These are phyloP conservation scores for Hippophae gyantsensis DNA, from an alignment of 306 rosid species.

Conservation along the genomic window DNA sequence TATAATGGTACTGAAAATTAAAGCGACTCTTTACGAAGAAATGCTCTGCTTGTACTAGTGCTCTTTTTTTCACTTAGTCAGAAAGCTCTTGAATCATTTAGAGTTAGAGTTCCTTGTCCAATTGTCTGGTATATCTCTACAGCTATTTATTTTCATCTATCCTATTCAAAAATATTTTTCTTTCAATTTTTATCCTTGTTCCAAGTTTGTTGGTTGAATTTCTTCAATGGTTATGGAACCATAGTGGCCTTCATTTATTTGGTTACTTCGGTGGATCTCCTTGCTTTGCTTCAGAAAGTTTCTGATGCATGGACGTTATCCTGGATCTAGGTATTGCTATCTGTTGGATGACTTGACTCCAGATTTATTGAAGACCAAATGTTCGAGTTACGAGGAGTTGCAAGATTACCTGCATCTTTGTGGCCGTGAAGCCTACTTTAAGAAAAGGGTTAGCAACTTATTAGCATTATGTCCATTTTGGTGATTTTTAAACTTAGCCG, in stretches of 20 bases:
- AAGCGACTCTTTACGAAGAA: neutral
- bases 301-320: slow-evolving; percentile 15
- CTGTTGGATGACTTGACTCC: slow-evolving; percentile 77
- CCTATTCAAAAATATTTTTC: no score
- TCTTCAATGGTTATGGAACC: slow-evolving; percentile 3
- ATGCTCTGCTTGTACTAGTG: neutral
- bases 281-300: slow-evolving; percentile 8
- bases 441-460: slow-evolving; percentile 63
- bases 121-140: neutral
- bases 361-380: slow-evolving; percentile 53
- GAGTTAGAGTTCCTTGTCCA: neutral
- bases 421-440: slow-evolving; percentile 80
- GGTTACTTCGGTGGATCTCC: slow-evolving; percentile 3
- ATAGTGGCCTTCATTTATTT: neutral
- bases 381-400: slow-evolving; percentile 60
- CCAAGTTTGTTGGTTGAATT: slow-evolving; percentile 1
- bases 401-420: slow-evolving; percentile 56
- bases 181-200: neutral
- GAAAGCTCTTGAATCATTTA: neutral
- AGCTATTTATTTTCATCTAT: neutral
- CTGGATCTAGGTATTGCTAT: slow-evolving; percentile 70
- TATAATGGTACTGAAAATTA: no score
- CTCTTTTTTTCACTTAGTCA: neutral
- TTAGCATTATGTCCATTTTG: slow-evolving; percentile 18
- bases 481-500: neutral